Conservation (phyloP, 106 monocot genomes). For the Apostasia ramifera region DNA sequence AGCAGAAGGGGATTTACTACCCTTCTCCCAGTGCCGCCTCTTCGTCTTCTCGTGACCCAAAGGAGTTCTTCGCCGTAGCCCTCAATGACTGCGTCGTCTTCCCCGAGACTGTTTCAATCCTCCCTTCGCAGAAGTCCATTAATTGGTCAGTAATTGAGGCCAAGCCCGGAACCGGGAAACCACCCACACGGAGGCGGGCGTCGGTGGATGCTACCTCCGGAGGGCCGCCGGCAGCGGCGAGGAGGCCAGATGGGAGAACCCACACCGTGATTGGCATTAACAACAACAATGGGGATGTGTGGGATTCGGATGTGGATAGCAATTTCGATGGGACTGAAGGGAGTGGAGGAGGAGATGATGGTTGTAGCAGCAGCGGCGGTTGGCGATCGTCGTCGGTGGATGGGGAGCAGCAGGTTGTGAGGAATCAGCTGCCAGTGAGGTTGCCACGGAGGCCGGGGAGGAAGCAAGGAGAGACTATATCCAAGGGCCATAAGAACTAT, state of each 20-base stretch:
- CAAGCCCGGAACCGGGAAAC: conserved; percentile 9
- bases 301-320: conserved; percentile 47
- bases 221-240: not conserved
- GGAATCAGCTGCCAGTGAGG: conserved; percentile 4
- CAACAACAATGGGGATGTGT: conserved; percentile 18
- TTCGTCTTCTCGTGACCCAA: conserved; percentile 35
- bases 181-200: conserved; percentile 1
- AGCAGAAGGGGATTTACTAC: conserved; percentile 67
- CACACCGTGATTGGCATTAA: conserved; percentile 15
- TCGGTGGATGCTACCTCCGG: not conserved
- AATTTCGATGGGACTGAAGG: conserved; percentile 20
- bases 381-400: not conserved
- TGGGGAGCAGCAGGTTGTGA: not conserved
- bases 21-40: conserved; percentile 49
- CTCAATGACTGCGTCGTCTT: conserved; percentile 39
- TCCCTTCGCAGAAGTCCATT: conserved; percentile 69
- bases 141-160: conserved; percentile 21
- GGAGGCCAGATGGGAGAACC: conserved; percentile 10
- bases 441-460: conserved; percentile 24
- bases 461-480: conserved; percentile 62
- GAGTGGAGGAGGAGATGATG: conserved; percentile 5
- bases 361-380: not conserved
- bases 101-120: conserved; percentile 34
- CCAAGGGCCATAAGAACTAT: conserved; percentile 67
- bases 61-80: conserved; percentile 35